Conservation (phyloP, 78 protist species). For the Planoprotostelium fungivorum region DNA sequence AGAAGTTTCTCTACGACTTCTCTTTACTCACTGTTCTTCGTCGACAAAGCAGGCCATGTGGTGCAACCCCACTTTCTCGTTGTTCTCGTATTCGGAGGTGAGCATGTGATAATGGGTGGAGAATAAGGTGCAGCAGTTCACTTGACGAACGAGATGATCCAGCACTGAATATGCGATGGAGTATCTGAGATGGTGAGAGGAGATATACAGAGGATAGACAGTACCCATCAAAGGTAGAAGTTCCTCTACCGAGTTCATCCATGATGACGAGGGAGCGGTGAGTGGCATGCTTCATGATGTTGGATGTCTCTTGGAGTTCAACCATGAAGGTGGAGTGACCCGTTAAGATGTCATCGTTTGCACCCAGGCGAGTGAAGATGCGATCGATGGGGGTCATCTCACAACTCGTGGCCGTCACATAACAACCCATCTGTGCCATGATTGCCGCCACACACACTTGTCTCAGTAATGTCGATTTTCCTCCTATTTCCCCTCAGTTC, state of each 20-base stretch:
- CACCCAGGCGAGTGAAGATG: conserved; percentile 94
- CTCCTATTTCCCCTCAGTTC: conserved; percentile 49
- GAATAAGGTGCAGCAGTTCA: conserved; percentile 84
- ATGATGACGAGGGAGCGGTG: conserved; percentile 87
- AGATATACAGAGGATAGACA: not conserved
- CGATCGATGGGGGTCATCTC: conserved; percentile 88
- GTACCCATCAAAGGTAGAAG: conserved; percentile 88
- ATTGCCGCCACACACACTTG: conserved; percentile 77
- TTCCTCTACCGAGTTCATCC: conserved; percentile 97
- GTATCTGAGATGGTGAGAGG: conserved; percentile 6
- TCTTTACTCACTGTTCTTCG: conserved; percentile 16
- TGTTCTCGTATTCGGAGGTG: conserved; percentile 62
- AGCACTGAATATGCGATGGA: conserved; percentile 82
- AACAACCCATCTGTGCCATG: conserved; percentile 96
- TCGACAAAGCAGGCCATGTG: conserved; percentile 81
- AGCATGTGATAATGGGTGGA: conserved; percentile 96
- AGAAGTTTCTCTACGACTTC: not conserved
- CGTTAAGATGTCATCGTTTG: conserved; percentile 79
- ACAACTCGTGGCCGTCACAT: conserved; percentile 83
- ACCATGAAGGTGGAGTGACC: conserved; percentile 97
- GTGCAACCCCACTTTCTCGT: conserved; percentile 13
- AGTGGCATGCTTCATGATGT: conserved; percentile 80
- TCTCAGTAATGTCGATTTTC: conserved; percentile 92
- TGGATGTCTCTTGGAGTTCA: conserved; percentile 86
- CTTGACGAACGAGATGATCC: conserved; percentile 11